These are phyloP conservation scores for Marchantia paleacea DNA, from an alignment of 225 moss, liverwort and hornwort species.

Conservation along the genomic window DNA sequence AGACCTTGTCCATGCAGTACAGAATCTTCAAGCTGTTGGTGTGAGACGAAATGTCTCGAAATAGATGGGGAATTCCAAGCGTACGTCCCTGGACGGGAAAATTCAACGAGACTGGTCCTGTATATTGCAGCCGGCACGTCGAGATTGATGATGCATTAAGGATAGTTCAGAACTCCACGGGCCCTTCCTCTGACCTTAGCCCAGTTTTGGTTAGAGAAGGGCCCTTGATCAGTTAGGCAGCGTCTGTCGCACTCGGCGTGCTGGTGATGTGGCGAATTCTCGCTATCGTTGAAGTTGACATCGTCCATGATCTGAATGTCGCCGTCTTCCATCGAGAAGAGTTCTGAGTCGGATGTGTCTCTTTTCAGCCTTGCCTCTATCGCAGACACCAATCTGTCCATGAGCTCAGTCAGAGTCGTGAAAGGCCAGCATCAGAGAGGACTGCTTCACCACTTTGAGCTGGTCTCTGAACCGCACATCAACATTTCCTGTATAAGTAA, in stretches of 20 bases:
- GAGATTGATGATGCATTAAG: too few relatives aligned
- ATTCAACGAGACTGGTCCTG: too few relatives aligned
- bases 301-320: too few relatives aligned
- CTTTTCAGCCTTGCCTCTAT: background rate
- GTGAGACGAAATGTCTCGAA: too few relatives aligned
- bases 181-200: background rate
- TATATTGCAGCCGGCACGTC: too few relatives aligned
- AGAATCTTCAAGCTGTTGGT: too few relatives aligned
- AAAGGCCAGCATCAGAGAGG: background rate
- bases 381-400: background rate
- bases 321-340: background rate
- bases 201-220: background rate
- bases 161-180: background rate
- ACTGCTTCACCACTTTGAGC: background rate
- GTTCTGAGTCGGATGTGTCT: background rate
- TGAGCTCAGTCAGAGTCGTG: background rate
- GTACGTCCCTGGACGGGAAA: too few relatives aligned
- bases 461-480: background rate
- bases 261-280: background rate
- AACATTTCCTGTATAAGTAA: background rate
- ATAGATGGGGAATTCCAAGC: too few relatives aligned
- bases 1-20: too few relatives aligned
- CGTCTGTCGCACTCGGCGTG: background rate
- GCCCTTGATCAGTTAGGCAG: background rate
- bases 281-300: background rate